A percentile compares a stretch with the other conserved stretches of the same genome.
phyloP scores from a whole-genome alignment of 1,284 basidiomycete species.

The Leucocoprinus gongylophorus region DNA sequence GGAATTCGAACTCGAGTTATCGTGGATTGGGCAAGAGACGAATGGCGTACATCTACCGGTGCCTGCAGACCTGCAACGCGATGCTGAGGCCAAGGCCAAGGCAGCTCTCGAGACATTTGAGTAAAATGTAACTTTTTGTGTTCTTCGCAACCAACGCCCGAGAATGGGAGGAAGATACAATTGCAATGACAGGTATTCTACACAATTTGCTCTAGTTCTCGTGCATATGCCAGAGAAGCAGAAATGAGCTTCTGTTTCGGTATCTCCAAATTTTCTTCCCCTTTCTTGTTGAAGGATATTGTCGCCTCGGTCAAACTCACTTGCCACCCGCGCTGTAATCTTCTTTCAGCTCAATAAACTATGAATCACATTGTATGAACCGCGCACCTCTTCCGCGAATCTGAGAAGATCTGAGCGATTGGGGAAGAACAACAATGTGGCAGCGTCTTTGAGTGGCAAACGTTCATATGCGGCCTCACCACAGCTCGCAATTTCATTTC shows the following conservation, averaged over 20 bases:
- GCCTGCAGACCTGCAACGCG: conserved; percentile 76
- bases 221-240: conserved; percentile 70
- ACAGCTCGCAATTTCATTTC: conserved; percentile 91
- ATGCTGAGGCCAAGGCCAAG: conserved; percentile 88
- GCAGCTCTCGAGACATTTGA: conserved; percentile 89
- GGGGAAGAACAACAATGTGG: conserved; percentile 84
- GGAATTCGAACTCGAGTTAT: conserved; percentile 96
- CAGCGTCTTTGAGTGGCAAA: conserved; percentile 81
- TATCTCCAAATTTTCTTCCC: conserved; percentile 73
- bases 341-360: not conserved
- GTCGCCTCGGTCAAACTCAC: conserved; percentile 54
- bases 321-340: conserved; percentile 62
- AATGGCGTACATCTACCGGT: conserved; percentile 76
- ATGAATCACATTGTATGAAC: not conserved
- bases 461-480: conserved; percentile 88
- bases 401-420: conserved; percentile 66
- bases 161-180: not conserved
- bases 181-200: conserved; percentile 35
- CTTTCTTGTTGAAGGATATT: conserved; percentile 63
- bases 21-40: conserved; percentile 91
- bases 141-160: conserved; percentile 14
- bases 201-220: conserved; percentile 85
- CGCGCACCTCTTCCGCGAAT: conserved; percentile 69
- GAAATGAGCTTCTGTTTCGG: conserved; percentile 76
- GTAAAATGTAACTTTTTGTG: conserved; percentile 26